Percentiles rank a stretch among this genome's conserved stretches.
These are phyloP conservation scores for Rhododendron griersonianum DNA, from an alignment of 148 eudicot species.

Conservation along the genomic window DNA sequence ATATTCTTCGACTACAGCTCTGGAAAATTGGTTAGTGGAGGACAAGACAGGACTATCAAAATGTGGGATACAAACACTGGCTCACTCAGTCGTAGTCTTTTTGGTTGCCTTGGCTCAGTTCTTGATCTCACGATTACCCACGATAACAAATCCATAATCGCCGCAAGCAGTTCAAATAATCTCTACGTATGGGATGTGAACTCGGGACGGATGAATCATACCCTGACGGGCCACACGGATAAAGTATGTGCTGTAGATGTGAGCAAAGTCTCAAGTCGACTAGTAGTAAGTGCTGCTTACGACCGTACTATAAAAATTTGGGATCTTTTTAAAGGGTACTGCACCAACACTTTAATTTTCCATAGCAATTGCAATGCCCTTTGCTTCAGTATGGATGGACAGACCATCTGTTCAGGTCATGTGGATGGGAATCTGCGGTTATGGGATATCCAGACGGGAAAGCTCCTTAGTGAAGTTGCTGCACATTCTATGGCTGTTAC, in stretches of 20 bases:
- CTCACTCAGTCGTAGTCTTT: constrained; percentile 40
- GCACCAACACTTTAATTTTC: constrained; percentile 66
- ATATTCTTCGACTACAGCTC: constrained; percentile 76
- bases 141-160: constrained; percentile 71
- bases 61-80: constrained; percentile 87
- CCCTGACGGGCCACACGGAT: constrained; percentile 86
- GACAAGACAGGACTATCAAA: constrained; percentile 77
- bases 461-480: constrained; percentile 75
- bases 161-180: constrained; percentile 83
- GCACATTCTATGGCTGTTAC: constrained; percentile 85
- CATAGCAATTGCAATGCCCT: constrained; percentile 86
- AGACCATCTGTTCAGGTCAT: constrained; percentile 87
- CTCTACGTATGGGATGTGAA: constrained; percentile 78
- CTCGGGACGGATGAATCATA: constrained; percentile 75
- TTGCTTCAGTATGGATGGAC: constrained; percentile 71
- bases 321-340: constrained; percentile 88
- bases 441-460: constrained; percentile 87
- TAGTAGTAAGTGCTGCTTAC: constrained; percentile 76
- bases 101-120: constrained; percentile 81
- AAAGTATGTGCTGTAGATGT: constrained; percentile 95
- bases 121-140: constrained; percentile 78
- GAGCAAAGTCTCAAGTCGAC: constrained; percentile 69
- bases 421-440: constrained; percentile 83
- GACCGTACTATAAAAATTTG: constrained; percentile 89
- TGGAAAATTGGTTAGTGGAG: constrained; percentile 68